These are phyloP conservation scores for Trypanosoma congolense DNA, from an alignment of 208 protist species.

Conservation along the genomic window DNA sequence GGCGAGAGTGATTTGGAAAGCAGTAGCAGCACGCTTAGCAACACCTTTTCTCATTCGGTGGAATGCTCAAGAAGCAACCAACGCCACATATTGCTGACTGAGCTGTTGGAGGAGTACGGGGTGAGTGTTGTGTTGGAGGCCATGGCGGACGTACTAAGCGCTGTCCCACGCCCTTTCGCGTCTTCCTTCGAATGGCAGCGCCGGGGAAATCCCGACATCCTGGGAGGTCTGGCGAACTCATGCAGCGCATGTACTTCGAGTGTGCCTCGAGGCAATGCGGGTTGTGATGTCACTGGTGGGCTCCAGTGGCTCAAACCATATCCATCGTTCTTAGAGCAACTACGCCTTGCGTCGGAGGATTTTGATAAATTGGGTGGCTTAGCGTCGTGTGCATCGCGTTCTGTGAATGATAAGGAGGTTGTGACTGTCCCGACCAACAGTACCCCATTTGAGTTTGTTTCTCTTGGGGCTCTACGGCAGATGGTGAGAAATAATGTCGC, in stretches of 20 bases:
- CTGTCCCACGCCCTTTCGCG: conserved; percentile 21
- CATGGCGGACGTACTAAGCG: conserved; percentile 17
- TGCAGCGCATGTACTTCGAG: neutral
- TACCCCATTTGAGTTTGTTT: neutral
- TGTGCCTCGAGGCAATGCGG: too few species aligned
- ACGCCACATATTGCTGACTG: conserved; percentile 9
- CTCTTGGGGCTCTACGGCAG: neutral
- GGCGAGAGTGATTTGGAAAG: conserved; percentile 9
- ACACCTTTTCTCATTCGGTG: neutral
- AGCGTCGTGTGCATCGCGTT: too few species aligned
- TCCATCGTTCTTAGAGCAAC: neutral
- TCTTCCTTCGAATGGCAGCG: neutral
- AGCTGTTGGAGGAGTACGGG: conserved; percentile 13
- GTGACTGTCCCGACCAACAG: neutral
- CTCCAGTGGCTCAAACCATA: neutral
- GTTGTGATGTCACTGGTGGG: neutral
- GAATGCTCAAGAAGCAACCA: neutral
- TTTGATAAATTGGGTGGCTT: too few species aligned
- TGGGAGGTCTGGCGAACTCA: neutral
- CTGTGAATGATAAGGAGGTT: neutral
- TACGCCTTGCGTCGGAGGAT: neutral
- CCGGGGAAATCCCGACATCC: neutral
- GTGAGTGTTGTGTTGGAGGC: conserved; percentile 14
- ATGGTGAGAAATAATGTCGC: neutral
- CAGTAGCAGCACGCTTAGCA: neutral